Conservation (phyloP, 345 rosid species). For the Citrus medica region DNA sequence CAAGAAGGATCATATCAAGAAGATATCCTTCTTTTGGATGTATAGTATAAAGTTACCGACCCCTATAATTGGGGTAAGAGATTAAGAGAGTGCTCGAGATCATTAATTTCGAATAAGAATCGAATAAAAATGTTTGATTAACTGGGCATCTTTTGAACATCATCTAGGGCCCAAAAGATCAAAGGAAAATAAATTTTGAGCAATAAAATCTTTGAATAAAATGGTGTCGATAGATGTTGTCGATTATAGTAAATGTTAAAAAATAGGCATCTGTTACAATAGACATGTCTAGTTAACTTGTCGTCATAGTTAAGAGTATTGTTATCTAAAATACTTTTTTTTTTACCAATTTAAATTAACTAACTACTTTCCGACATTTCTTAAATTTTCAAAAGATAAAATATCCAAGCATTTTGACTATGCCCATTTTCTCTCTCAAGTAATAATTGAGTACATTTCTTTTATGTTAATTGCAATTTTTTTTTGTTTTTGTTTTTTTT, state of each 20-base stretch:
- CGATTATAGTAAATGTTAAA: too few species aligned
- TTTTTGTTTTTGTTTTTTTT: too few species aligned
- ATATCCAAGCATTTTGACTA: too few species aligned
- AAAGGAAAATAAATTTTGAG: background rate
- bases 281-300: too few species aligned
- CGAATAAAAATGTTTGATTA: background rate
- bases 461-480: too few species aligned
- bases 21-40: constrained; percentile 22
- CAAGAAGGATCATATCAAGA: constrained; percentile 16
- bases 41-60: background rate
- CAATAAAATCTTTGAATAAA: background rate
- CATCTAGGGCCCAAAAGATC: background rate
- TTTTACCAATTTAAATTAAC: background rate
- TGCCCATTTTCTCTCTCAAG: background rate
- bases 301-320: background rate
- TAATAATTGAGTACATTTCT: background rate
- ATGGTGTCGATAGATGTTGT: background rate
- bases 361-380: too few species aligned
- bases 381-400: background rate
- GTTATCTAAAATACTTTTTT: background rate
- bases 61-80: constrained; percentile 3
- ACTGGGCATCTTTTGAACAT: background rate
- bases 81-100: constrained; percentile 5
- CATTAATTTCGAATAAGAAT: background rate
- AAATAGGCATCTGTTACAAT: too few species aligned